Evolutionary conservation across 192 early-diverging fungal genomes (phyloP), one percentile per base, ranked within the genome.

Genomic region (Backusella macrospora): DNA sequence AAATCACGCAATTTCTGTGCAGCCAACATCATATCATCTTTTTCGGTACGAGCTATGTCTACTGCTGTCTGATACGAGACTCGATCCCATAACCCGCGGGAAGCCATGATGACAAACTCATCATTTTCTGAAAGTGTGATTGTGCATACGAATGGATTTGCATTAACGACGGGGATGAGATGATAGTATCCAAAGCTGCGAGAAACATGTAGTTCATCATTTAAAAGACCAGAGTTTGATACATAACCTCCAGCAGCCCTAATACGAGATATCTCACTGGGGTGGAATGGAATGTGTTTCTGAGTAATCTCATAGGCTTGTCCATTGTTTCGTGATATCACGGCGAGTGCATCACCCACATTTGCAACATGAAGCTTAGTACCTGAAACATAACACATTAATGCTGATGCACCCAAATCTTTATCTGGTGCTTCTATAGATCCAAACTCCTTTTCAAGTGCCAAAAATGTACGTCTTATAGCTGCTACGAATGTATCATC

Each of bases 111-210:
- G 29, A 93, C 67, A 75, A 93, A 91, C 74, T 95, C 93, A 70
- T 94, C 94, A 40, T 90, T 90, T 70, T 96, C 91, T 1, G 93
- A 85, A 71, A 97, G 80, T 26, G 90, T 85, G 4, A 94, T 84
- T 9, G 82, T 80, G 62, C 86, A 85, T 72, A 95, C 91, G 29
- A 78, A 93, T 9, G 95, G 94, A 62, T 95, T 93, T 1, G 94
- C 90, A 72, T 95, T 96, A 43, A 97, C 90, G 26, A 87, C 82
- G 5, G 94, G 94, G 3, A 93, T 85, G 43, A 94, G 76, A 63
- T 92, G 87, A 70, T 92, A 97, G 82, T 96, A 94, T 0, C 95
- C 95, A 86, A 97, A 96, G 3, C 87, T 90, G 13, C 94, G 83
- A 2, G 93, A 93, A 3, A 96, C 86, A 21, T 91, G 85, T 16